These are phyloP conservation scores for Solanum aculeatissimum DNA, from an alignment of 305 asterid genomes.

Conservation along the genomic window DNA sequence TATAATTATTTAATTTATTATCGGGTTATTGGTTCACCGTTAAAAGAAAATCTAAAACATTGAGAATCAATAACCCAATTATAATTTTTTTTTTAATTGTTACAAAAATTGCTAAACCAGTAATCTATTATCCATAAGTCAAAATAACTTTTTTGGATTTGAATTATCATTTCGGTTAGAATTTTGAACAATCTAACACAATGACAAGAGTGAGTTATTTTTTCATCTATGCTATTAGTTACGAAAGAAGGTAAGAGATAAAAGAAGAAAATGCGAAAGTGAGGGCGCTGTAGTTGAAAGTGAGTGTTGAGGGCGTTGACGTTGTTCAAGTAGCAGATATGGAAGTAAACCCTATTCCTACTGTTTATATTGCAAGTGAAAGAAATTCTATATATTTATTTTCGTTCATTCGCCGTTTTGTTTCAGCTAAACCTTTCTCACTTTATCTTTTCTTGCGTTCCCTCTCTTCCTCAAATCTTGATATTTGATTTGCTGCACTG, in stretches of 20 bases:
- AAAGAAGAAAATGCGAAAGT: neutral
- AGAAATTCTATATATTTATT: neutral
- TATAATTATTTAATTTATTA: too few species aligned
- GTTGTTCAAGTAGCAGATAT: neutral
- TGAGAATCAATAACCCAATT: too few species aligned
- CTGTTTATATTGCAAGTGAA: neutral
- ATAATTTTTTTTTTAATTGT: too few species aligned
- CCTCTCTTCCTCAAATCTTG: neutral
- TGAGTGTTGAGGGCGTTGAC: slow-evolving; percentile 11
- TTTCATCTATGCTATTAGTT: too few species aligned
- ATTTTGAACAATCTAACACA: too few species aligned
- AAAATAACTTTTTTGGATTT: too few species aligned
- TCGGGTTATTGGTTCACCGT: too few species aligned
- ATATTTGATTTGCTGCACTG: neutral
- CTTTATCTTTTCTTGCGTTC: neutral
- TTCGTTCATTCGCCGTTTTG: neutral
- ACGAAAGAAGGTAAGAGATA: neutral
- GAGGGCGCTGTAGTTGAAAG: slow-evolving; percentile 4
- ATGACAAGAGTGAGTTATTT: too few species aligned
- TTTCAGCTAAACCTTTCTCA: neutral
- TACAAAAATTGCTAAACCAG: too few species aligned
- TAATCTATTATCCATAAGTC: too few species aligned
- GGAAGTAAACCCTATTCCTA: neutral
- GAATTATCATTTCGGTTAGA: too few species aligned
- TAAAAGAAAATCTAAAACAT: too few species aligned